Evolutionary conservation across 2,329 filamentous ascomycete species (phyloP).

Genomic region (Epichloe typhina): DNA sequence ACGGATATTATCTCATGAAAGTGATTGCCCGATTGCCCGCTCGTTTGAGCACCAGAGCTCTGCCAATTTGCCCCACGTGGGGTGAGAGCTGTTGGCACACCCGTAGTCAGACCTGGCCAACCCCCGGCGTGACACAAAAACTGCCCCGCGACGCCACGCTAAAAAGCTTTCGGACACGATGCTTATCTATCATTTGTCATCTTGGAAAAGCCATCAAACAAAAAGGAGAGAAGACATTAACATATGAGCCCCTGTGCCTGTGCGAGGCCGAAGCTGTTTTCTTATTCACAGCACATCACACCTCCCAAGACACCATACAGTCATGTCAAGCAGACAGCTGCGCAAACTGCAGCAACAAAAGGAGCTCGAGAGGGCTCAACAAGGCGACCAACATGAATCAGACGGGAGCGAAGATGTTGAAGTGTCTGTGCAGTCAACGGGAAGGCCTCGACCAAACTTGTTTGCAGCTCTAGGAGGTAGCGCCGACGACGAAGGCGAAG

Average conservation of each 20-base stretch:
- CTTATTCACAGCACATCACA: too few relatives aligned
- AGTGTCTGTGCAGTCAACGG: constrained; percentile 15
- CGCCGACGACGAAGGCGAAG: constrained; percentile 27
- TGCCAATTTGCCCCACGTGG: too few relatives aligned
- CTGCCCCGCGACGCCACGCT: background rate
- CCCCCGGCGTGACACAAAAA: constrained; percentile 5
- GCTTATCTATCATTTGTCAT: background rate
- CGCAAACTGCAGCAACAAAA: constrained; percentile 39
- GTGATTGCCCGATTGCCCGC: background rate
- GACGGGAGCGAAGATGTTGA: constrained; percentile 20
- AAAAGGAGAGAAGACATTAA: background rate
- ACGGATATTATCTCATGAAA: background rate
- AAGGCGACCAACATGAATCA: constrained; percentile 7
- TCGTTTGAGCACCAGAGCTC: background rate
- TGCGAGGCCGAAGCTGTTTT: background rate
- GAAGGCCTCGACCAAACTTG: constrained; percentile 29
- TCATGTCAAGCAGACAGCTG: constrained; percentile 39
- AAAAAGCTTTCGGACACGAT: background rate
- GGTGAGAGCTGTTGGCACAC: too few relatives aligned
- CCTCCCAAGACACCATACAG: background rate
- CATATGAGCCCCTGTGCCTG: background rate
- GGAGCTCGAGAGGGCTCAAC: constrained; percentile 24
- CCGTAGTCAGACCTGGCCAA: background rate
- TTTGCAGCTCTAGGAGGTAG: constrained; percentile 40
- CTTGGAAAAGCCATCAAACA: too few relatives aligned